Percentiles rank a stretch among this genome's conserved stretches.
Conservation (phyloP, 805 yeast genomes). For the Kazachstania africana region DNA sequence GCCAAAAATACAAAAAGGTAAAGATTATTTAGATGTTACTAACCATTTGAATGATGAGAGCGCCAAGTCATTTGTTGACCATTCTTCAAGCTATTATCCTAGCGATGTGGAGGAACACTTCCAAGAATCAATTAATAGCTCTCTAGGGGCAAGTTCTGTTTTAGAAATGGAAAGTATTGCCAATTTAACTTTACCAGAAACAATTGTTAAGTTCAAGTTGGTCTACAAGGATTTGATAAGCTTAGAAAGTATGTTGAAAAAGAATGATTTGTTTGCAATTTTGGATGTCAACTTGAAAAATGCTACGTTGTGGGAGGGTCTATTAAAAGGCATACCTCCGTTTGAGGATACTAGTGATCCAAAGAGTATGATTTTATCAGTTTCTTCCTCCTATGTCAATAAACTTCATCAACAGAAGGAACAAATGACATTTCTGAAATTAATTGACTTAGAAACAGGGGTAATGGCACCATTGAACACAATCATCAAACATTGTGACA, state of each 20-base stretch:
- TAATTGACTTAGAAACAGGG: conserved; percentile 16
- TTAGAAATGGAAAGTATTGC: background rate
- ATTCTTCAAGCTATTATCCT: conserved; percentile 6
- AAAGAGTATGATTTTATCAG: conserved; percentile 17
- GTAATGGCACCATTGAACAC: conserved; percentile 22
- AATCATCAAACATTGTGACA: conserved; percentile 15
- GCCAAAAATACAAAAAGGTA: background rate
- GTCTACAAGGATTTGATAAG: conserved; percentile 9
- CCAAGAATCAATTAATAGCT: background rate
- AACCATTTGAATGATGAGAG: background rate
- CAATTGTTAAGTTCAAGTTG: conserved; percentile 13
- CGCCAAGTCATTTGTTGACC: background rate
- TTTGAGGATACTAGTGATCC: too few relatives aligned
- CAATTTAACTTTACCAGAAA: conserved; percentile 11
- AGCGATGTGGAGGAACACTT: too few relatives aligned
- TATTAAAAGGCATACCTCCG: conserved; percentile 11
- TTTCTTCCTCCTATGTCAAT: conserved; percentile 19
- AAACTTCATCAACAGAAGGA: conserved; percentile 21
- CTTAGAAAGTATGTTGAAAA: too few relatives aligned
- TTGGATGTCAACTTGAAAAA: conserved; percentile 11
- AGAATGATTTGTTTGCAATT: conserved; percentile 10
- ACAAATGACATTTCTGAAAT: conserved; percentile 17
- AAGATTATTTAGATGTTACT: background rate
- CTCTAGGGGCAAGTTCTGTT: background rate
- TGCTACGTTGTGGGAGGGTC: conserved; percentile 19